Evolutionary conservation across 495 filamentous ascomycete genomes (phyloP), one percentile per base, ranked within the genome.

Genomic region (Xylaria venustula): DNA sequence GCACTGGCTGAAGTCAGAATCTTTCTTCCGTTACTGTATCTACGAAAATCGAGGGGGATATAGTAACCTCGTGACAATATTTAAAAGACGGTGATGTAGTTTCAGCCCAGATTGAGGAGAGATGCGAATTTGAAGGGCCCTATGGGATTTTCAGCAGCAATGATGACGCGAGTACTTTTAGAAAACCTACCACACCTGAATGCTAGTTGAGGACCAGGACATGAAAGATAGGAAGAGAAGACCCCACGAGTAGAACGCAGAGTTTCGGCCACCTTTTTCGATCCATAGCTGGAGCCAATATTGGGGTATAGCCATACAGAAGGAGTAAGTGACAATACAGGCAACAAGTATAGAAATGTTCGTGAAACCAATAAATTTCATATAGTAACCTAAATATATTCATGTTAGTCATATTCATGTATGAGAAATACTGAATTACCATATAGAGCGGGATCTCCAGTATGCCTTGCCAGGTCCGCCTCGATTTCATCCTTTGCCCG

Each of bases 361-460:
- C 0, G 63, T 52, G 2, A 77, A 70, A 0, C 86, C 85, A 23
- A 83, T 78, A 7, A 77, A 78, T 8, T 70, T 67, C 22, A 86
- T 68, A 54, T 89, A 90, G 64, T 87, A 89, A 0, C 73, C 77
- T 80, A 54, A 3, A 1, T 11, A 3, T 44, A 15, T 17, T 11
- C 4, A 2, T 8, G 17, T 54, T 28, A 54, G 36, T 44, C 2
- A 20, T 15, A 19, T 9, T 44, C 20, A 26, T 41, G n/a, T 3
- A 20, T 9, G 19, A 19, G 14, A 11, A 34, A 34, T 5, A 30
- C n/a, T n/a, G 12, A 9, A 5, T 6, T 66, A 77, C 72, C 30
- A 64, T 88, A 88, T 41, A 87, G 76, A 1, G 81, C 68, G 0
- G 81, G 61, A 58, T 88, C 84, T 6, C 84, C 84, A 1, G 80